A percentile compares a stretch with the other conserved stretches of the same genome.
These are phyloP conservation scores for Naganishia friedmannii DNA, from an alignment of 768 basidiomycete genomes.

Conservation along the genomic window DNA sequence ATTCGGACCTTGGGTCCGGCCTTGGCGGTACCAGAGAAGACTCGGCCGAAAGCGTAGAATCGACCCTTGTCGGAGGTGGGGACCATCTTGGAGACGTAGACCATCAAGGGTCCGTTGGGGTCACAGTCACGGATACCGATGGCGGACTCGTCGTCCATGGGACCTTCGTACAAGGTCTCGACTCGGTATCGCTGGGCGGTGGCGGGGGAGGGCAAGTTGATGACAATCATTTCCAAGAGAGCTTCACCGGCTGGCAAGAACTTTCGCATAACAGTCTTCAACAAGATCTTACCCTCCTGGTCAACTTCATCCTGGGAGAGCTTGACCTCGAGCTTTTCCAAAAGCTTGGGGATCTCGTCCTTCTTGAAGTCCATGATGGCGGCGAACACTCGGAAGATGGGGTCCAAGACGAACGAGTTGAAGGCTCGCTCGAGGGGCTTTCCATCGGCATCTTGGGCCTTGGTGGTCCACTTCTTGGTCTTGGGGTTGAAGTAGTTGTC, in stretches of 20 bases:
- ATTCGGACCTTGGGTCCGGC: conserved; percentile 98
- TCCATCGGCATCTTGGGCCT: conserved; percentile 69
- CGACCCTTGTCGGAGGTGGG: conserved; percentile 99
- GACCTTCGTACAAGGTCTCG: conserved; percentile 98
- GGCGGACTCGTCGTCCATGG: conserved; percentile 99
- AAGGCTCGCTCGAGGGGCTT: conserved; percentile 96
- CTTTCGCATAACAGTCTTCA: conserved; percentile 98
- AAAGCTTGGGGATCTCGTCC: conserved; percentile 73
- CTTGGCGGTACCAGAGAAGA: conserved; percentile 97
- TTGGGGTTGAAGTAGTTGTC: conserved; percentile 99
- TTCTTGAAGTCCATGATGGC: conserved; percentile 99
- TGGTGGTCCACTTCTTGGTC: conserved; percentile 93
- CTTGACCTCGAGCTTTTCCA: conserved; percentile 94
- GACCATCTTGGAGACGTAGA: conserved; percentile 99
- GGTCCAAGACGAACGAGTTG: conserved; percentile 95
- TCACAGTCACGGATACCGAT: conserved; percentile 98
- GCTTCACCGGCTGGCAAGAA: conserved; percentile 99
- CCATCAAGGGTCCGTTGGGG: conserved; percentile 89
- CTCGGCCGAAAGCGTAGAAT: conserved; percentile 99
- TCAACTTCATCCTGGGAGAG: conserved; percentile 84
- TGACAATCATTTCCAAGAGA: conserved; percentile 99
- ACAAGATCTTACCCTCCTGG: conserved; percentile 87
- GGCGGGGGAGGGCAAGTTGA: conserved; percentile 94
- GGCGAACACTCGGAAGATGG: conserved; percentile 98
- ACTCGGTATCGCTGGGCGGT: conserved; percentile 99